These are phyloP conservation scores for Karstenula rhodostoma DNA, from an alignment of 2,329 filamentous ascomycete species.

Conservation along the genomic window DNA sequence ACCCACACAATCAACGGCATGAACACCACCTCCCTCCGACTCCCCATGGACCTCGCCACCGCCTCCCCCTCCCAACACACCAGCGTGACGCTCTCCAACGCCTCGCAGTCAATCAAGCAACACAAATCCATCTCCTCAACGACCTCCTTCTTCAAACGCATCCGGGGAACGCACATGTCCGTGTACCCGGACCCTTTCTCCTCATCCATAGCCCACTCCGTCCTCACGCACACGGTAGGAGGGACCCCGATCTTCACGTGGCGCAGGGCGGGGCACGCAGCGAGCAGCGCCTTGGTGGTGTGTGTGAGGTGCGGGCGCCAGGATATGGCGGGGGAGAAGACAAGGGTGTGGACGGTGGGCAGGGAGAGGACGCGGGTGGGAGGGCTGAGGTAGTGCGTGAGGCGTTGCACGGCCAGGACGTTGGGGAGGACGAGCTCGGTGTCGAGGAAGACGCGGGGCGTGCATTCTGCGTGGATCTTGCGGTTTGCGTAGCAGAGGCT, in stretches of 20 bases:
- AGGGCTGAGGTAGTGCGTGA: neutral
- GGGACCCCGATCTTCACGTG: conserved; percentile 5
- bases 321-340: conserved; percentile 1
- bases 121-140: conserved; percentile 11
- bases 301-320: conserved; percentile 14
- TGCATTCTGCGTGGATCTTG: conserved; percentile 1
- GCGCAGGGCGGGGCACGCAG: neutral
- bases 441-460: neutral
- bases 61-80: conserved; percentile 1
- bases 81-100: conserved; percentile 13
- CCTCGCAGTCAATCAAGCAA: conserved; percentile 12
- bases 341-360: neutral
- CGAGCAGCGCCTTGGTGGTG: neutral
- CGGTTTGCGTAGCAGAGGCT: conserved; percentile 10
- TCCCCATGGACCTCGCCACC: conserved; percentile 4
- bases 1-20: conserved; percentile 14
- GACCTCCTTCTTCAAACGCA: conserved; percentile 10
- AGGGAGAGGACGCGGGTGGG: neutral
- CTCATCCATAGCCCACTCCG: neutral
- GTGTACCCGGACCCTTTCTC: neutral
- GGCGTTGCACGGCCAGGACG: neutral
- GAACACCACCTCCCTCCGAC: conserved; percentile 3
- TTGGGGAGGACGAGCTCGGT: conserved; percentile 1
- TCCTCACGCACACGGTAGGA: neutral
- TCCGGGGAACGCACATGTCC: no score